These are phyloP conservation scores for Avena insularis DNA, from an alignment of 176 grass and related monocot genomes.

Conservation along the genomic window DNA sequence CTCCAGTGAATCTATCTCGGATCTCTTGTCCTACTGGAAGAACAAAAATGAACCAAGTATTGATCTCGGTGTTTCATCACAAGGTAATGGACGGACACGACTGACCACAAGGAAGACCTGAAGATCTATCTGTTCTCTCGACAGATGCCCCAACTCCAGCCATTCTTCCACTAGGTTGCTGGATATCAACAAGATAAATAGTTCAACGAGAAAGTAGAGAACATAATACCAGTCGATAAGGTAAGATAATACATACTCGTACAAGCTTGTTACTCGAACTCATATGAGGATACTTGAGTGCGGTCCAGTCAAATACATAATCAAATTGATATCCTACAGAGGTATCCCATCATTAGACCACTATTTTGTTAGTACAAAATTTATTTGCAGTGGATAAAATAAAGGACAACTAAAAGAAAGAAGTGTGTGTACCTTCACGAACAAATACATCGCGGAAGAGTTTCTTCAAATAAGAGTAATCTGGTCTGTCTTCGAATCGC, in stretches of 20 bases:
- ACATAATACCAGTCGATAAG: constrained; percentile 24
- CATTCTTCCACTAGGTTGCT: constrained; percentile 67
- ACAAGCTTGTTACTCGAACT: constrained; percentile 56
- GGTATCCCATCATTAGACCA: constrained; percentile 23
- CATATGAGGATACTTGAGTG: constrained; percentile 77
- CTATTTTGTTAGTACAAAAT: neutral
- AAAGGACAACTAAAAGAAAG: neutral
- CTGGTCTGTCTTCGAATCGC: constrained; percentile 86
- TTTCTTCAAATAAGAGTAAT: constrained; percentile 92
- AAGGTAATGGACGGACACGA: neutral
- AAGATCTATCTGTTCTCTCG: constrained; percentile 70
- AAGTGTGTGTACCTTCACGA: constrained; percentile 66
- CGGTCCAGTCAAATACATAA: constrained; percentile 95
- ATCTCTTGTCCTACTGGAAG: constrained; percentile 88
- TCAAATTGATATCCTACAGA: constrained; percentile 88
- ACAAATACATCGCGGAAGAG: constrained; percentile 90
- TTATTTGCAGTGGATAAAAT: neutral
- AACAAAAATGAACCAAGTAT: constrained; percentile 26
- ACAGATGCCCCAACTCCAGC: constrained; percentile 60
- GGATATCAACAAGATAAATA: constrained; percentile 26
- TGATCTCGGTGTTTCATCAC: neutral
- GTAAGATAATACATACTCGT: constrained; percentile 56
- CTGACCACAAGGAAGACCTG: constrained; percentile 47
- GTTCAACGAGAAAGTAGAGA: constrained; percentile 27
- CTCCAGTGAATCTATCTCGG: constrained; percentile 85